Evolutionary conservation across 2,329 filamentous ascomycete species (phyloP), one percentile per base, ranked within the genome.

Genomic region (Xylariaceae sp.): DNA sequence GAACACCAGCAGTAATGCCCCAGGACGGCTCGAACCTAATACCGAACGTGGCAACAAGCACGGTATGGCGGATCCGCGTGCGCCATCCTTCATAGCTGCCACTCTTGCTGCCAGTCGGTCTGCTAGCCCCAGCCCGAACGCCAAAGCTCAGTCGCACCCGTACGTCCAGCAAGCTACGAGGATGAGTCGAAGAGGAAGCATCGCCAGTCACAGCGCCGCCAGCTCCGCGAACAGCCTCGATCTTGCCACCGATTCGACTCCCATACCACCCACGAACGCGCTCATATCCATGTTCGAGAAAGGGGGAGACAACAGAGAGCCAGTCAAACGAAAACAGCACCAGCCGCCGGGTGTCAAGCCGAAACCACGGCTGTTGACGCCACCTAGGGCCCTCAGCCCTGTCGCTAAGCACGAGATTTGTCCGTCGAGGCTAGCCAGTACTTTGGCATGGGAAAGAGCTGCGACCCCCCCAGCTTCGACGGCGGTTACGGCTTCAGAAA

Each of bases 221-320:
- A 49, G 47, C 15, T 58, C 57, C 13, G 39, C 50, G 3, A 36
- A 48, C 16, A 57, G 55, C 35, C 42, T 55, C 25, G 60, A 62
- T 22, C 42, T 59, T 12, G 60, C 36, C 11, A 52, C 67, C 10
- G 75, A 83, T 50, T 71, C 72, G 8, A 68, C 65, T 1, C 63
- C 75, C 5, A 78, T 83, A 31, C 63, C 72, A 16, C 68, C 80
- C 0, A 80, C 80, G 0, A 75, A 66, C 3, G 72, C 77, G 4
- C 63, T 86, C 14, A 79, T 86, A 34, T 72, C 72, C 24, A 68
- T 84, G 60, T 86, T 86, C 44, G 82, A 88, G 57, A 63, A 68
- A 42, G 67, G 61, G 26, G 40, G 37, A 11, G 44, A 44, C 19
- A 36, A 48, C 34, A 42, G 32, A 12, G 47, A 50, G 24, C 51